Evolutionary conservation across 2,329 filamentous ascomycete species (phyloP), one percentile per base, ranked within the genome.

Genomic region (Pestalotiopsis sp.): DNA sequence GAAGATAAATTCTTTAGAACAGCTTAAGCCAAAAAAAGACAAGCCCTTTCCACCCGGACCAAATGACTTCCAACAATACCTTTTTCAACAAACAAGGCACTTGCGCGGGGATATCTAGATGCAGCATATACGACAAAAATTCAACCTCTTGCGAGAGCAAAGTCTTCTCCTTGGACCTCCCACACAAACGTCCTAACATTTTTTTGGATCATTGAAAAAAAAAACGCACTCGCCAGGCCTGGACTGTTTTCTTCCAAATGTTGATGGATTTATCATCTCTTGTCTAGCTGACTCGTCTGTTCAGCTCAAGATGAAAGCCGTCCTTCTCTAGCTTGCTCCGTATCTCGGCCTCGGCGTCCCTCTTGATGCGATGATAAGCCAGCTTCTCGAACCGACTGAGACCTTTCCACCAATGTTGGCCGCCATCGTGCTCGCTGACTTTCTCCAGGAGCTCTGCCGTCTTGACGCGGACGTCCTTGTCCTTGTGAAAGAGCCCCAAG

Each of bases 401-500:
- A 38, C 90, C 89, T 72, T 87, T 90, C 93, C 95, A 99, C 87
- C 96, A 98, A 81, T 98, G 94, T 75, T 94, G 88, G 1, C 96
- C 96, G 11, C 94, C 96, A 76, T 97, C 92, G 80, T 99, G 95
- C 68, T 92, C 90, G 73, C 90, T 88, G 67, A 99, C 90, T 25
- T 94, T 88, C 73, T 95, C 94, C 25, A 99, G 80, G 45, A 99
- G 82, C 70, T 93, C 93, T 1, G 93, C 91, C 2, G 93, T 93
- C 67, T 90, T 90, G 73, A 92, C 82, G 45, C 96, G 87, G 12
- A 98, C 95, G 65, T 94, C 92, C 45, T 87, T 85, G 72, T 95
- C 90, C 67, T 94, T 94, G 82, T 99, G 96, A 79, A 98, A 98
- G 5, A 99, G 84, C 0, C 96, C 96, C 65, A 98, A 87, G 4